Evolutionary conservation across 768 basidiomycete species (phyloP), one percentile per base, ranked within the genome.

Genomic region (Galerina sulciceps): DNA sequence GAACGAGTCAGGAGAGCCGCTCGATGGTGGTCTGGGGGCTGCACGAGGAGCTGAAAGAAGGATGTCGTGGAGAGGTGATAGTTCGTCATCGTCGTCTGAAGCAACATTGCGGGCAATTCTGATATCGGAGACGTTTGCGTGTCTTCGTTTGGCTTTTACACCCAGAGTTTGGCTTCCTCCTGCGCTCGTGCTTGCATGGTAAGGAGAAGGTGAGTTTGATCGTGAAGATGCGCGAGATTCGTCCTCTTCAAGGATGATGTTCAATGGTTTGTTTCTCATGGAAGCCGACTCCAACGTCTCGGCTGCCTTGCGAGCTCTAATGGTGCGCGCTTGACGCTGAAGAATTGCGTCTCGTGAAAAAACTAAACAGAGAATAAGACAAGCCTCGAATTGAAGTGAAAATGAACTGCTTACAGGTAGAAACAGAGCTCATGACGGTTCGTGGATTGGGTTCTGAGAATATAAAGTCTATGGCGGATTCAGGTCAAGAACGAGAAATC

Each of bases 221-320:
- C 60, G 31, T 13, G 60, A 63, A 40, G 64, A 59, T 10, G 40
- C 9, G 10, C 62, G 53, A 2, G 58, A 59, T 66, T 73, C 72
- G 38, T 71, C 73, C 58, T 77, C 74, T 48, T 77, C 73, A 0
- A 63, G 61, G 42, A 76, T 75, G 36, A 74, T 69, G 44, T 72
- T 67, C 54, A 76, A 66, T 42, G 59, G 56, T 43, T 63, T 61
- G 10, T 61, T 67, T 6, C 48, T 55, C 46, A 54, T 37, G 40
- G 61, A 68, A 34, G 66, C 55, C 14, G 65, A 57, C 52, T 57
- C 56, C 41, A 54, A 61, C 52, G 50, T 31, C 11, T 63, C 54
- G 23, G 57, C 53, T 60, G 61, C 51, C 52, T 65, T 70, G 46
- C 67, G 66, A 23, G 65, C 47, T 20, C 67, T 63, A 23, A 58